These are phyloP conservation scores for Aspergillus eucalypticola DNA, from an alignment of 2,329 filamentous ascomycete species.

Conservation along the genomic window DNA sequence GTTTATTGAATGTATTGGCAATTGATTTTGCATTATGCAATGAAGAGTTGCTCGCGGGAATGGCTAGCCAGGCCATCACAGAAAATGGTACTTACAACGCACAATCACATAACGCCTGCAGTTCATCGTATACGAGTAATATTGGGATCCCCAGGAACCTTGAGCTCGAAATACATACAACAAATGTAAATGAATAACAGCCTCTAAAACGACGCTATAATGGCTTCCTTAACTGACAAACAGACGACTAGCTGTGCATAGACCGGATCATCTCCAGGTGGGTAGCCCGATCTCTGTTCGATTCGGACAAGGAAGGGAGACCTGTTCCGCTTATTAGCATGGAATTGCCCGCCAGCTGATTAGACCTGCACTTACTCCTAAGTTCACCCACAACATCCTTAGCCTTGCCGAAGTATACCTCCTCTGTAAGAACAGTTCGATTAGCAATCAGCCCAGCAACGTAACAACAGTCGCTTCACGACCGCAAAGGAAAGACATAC, in stretches of 20 bases:
- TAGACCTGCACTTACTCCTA: slow-evolving; percentile 61
- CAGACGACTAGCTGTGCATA: slow-evolving; percentile 45
- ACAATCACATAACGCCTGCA: background rate
- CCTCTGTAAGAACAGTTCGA: slow-evolving; percentile 54
- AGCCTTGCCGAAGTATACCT: slow-evolving; percentile 99
- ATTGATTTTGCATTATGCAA: no score
- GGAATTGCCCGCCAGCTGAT: background rate
- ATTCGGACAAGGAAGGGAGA: slow-evolving; percentile 78
- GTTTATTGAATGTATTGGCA: slow-evolving; percentile 4
- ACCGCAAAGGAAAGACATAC: slow-evolving; percentile 37
- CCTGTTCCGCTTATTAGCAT: slow-evolving; percentile 39
- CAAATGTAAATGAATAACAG: slow-evolving; percentile 5
- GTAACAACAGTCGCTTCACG: background rate
- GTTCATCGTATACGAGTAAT: background rate
- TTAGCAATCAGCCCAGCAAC: slow-evolving; percentile 17
- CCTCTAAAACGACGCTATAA: background rate
- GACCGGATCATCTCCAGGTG: slow-evolving; percentile 83
- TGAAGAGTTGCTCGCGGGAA: background rate
- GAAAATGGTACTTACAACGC: background rate
- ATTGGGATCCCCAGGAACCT: slow-evolving; percentile 19
- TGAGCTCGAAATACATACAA: slow-evolving; percentile 21
- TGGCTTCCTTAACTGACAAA: background rate
- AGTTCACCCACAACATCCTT: slow-evolving; percentile 97
- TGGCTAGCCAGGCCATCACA: background rate
- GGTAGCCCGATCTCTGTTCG: slow-evolving; percentile 76